phyloP scores from a whole-genome alignment of 306 rosid genomes.

The Lathyrus tuberosus region DNA sequence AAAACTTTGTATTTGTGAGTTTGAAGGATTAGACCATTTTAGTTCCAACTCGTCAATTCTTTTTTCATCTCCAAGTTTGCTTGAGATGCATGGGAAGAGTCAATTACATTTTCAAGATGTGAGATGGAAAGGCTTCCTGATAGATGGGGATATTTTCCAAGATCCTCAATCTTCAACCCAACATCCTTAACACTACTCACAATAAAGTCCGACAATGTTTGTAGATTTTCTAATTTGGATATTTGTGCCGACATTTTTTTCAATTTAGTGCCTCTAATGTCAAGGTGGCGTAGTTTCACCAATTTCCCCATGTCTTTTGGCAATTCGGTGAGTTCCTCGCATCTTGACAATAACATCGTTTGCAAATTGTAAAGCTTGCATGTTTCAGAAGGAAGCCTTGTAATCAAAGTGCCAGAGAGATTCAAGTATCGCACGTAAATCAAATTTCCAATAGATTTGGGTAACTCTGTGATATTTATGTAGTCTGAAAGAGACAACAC shows the following conservation, averaged over 20 bases:
- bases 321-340: too few species aligned
- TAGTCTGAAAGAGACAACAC: slow-evolving; percentile 16
- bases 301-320: neutral
- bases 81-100: neutral
- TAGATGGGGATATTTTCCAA: slow-evolving; percentile 6
- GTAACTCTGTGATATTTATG: neutral
- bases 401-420: neutral
- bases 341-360: neutral
- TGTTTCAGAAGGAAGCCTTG: neutral
- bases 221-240: neutral
- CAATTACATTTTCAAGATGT: slow-evolving; percentile 23
- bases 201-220: slow-evolving; percentile 16
- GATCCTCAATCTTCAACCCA: slow-evolving; percentile 10
- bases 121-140: slow-evolving; percentile 21
- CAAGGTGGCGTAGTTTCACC: slow-evolving; percentile 14
- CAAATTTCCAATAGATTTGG: slow-evolving; percentile 14
- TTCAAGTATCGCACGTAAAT: slow-evolving; percentile 40
- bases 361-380: slow-evolving; percentile 34
- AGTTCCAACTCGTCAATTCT: neutral
- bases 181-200: neutral
- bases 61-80: slow-evolving; percentile 19
- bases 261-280: neutral
- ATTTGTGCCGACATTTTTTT: slow-evolving; percentile 1
- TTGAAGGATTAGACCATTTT: neutral
- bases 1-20: neutral